Evolutionary conservation across 2,329 filamentous ascomycete genomes (phyloP), one percentile per base, ranked within the genome.

Genomic region (Teratosphaeria nubilosa): DNA sequence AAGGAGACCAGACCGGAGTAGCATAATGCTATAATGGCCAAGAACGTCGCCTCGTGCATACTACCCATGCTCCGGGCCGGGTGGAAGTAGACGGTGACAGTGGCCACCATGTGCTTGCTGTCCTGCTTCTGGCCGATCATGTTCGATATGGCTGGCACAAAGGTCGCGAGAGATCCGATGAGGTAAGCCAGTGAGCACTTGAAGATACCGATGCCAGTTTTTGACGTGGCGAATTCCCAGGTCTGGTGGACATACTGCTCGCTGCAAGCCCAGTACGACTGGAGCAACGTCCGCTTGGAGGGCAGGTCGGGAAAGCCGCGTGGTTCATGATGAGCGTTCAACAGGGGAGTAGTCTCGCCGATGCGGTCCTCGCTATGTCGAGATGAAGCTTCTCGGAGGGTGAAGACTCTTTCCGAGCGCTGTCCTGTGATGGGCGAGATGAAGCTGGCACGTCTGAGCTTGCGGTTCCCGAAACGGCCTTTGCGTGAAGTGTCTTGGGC

Each of bases 31-130:
- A 87, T 78, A 41, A 88, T 75, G 5, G 90, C 89, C 59, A 94
- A 84, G 34, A 91, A 75, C 11, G 87, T 82, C 2, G 91, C 91
- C 73, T 96, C 89, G 59, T 90, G 82, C 90, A 96, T 96, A 64
- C 88, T 94, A 0, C 92, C 92, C 27, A 86, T 83, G 20, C 90
- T 90, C 59, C 92, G 81, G 5, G 90, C 89, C 4, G 92, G 91
- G 71, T 96, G 91, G 68, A 96, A 97, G 69, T 96, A 97, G 11
- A 96, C 91, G 0, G 90, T 95, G 59, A 96, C 84, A 1, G 92
- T 96, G 32, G 91, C 91, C 55, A 96, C 90, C 69, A 96, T 86
- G 73, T 96, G 92, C 70, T 96, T 96, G 55, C 90, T 90, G 74
- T 96, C 91, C 69, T 91, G 87, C 62, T 86, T 80, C 34, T 62